A percentile compares a stretch with the other conserved stretches of the same genome.
phyloP scores from a whole-genome alignment of 139 green algal species.

The Asterochloris sp. region DNA sequence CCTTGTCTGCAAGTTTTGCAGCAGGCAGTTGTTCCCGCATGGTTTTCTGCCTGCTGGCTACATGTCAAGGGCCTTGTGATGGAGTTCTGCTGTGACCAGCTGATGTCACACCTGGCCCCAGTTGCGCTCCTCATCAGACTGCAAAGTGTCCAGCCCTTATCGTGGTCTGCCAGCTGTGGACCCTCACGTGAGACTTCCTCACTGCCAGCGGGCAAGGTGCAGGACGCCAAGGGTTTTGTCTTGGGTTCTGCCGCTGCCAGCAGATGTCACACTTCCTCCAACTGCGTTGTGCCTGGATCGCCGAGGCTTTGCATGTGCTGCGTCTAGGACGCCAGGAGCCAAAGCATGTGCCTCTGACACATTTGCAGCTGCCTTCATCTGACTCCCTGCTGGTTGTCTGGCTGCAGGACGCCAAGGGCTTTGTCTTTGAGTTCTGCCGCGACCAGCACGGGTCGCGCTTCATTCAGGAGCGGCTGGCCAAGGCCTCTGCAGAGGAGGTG shows the following conservation, averaged over 20 bases:
- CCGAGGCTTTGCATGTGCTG: neutral
- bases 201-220: neutral
- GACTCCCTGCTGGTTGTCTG: neutral
- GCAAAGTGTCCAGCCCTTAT: neutral
- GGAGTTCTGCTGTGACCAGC: neutral
- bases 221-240: neutral
- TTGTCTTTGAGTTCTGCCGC: slow-evolving; percentile 75
- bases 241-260: neutral
- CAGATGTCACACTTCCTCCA: neutral
- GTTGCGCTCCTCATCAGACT: neutral
- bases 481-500: slow-evolving; percentile 20
- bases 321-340: neutral
- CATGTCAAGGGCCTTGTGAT: neutral
- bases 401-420: slow-evolving; percentile 58
- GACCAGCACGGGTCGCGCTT: slow-evolving; percentile 91
- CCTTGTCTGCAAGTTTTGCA: neutral
- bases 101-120: neutral
- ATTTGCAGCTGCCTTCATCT: neutral
- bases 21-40: neutral
- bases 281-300: neutral
- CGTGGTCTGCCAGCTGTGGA: neutral
- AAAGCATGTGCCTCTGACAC: neutral
- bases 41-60: neutral
- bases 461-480: slow-evolving; percentile 83
- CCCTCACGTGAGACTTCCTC: neutral